Evolutionary conservation across 2,329 filamentous ascomycete species (phyloP).

Genomic region (Fusarium sp.): DNA sequence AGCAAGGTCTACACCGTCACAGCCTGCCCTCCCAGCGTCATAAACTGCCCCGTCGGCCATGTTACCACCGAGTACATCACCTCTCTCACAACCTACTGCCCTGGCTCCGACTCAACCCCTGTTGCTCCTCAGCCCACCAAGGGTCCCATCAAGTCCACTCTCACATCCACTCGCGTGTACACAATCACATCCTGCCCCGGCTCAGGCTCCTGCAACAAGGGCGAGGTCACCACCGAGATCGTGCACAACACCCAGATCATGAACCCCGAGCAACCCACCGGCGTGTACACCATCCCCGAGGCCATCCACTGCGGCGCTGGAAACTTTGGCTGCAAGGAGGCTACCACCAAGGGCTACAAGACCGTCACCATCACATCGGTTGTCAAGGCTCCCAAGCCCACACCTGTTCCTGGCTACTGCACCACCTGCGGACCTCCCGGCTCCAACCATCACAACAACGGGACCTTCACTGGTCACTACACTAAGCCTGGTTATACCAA

Average conservation of each 20-base stretch:
- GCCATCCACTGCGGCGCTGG: constrained; percentile 48
- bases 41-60: constrained; percentile 47
- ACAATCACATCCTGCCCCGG: constrained; percentile 71
- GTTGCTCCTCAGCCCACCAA: constrained; percentile 24
- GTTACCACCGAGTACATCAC: constrained; percentile 50
- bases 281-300: constrained; percentile 49
- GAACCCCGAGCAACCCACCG: constrained; percentile 47
- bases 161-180: constrained; percentile 67
- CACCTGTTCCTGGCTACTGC: constrained; percentile 47
- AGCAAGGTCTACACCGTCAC: constrained; percentile 52
- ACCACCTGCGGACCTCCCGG: constrained; percentile 41
- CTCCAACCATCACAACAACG: constrained; percentile 5
- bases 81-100: constrained; percentile 56
- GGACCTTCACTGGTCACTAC: constrained; percentile 7
- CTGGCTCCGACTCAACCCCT: constrained; percentile 32
- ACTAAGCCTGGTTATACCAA: constrained; percentile 3
- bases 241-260: constrained; percentile 41
- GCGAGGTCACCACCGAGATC: constrained; percentile 43
- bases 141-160: constrained; percentile 52
- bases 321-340: constrained; percentile 47
- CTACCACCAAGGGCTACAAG: constrained; percentile 44
- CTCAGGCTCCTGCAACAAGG: constrained; percentile 52
- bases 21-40: constrained; percentile 49
- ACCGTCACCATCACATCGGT: constrained; percentile 48
- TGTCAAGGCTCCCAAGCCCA: constrained; percentile 43